Base-by-base conservation (phyloP, 805 yeast species). In the Ogataea siamensis region DNA sequence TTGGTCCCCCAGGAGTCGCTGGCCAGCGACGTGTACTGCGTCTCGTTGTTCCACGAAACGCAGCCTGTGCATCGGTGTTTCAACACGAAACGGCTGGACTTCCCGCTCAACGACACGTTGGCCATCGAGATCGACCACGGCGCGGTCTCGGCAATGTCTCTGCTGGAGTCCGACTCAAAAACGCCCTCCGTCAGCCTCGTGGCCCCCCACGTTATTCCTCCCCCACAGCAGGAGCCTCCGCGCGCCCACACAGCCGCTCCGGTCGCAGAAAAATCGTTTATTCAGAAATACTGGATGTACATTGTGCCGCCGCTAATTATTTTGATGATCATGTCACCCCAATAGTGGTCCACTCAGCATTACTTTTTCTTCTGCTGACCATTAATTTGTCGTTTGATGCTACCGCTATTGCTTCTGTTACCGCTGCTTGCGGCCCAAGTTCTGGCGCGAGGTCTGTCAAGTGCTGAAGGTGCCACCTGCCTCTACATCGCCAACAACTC, bases 251-350 rank as follows among this genome's bases (percentile, higher is more conserved):
- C 28, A 15, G 31, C 46, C 19, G 24, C 40, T 5, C 36, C 28
- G 12, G 42, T 33, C 4, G 50, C 39, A 2, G 61, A 62, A 21
- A 58, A 63, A 36, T 70, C 80, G 5, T 78, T 76, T 58, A 60
- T 78, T 12, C 83, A 78, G 53, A 71, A 72, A 54, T 72, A 79
- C 58, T 79, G 84, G 84, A 66, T 75, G 68, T 77, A 73, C 55
- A 62, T 79, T 17, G 75, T 75, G 6, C 76, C 79, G 2, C 74
- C 75, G 10, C 44, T 73, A 15, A 33, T 76, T 8, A 43, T 74
- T 25, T 39, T 70, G 39, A 41, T 64, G 48, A 14, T 68, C 14
- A 30, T 48, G 35, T 45, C 47, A 7, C 55, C 53, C 15, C 47
- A 48, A 38, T 39, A 37, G 32, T 6, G 18, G 12, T 15, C n/a